Conservation (phyloP, 139 green algal genomes). For the Tetraselmis chui region DNA sequence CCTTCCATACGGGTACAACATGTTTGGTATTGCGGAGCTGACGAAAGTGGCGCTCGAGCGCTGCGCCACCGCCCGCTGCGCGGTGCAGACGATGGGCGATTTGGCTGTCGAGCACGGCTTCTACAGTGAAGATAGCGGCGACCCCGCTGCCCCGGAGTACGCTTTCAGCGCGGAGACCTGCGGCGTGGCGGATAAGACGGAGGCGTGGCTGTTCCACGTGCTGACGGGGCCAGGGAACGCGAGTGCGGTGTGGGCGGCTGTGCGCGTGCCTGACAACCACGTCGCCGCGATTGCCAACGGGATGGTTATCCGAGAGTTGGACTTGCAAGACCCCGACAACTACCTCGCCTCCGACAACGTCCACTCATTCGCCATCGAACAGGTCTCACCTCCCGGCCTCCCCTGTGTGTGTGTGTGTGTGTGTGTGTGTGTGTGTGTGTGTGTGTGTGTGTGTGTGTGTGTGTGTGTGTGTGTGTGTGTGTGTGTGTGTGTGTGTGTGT, state of each 20-base stretch:
- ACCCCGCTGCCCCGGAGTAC: neutral
- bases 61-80: conserved; percentile 12
- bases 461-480: no score
- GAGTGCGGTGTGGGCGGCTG: conserved; percentile 4
- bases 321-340: conserved; percentile 2
- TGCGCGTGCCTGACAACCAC: conserved; percentile 8
- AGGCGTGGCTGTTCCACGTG: conserved; percentile 16
- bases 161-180: neutral
- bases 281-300: conserved; percentile 11
- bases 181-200: neutral
- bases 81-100: conserved; percentile 5
- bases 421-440: no score
- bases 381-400: no score
- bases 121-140: conserved; percentile 4
- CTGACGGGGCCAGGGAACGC: neutral
- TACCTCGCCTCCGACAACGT: conserved; percentile 6
- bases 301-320: conserved; percentile 12
- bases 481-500: no score
- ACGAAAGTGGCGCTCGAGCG: conserved; percentile 11
- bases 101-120: conserved; percentile 11
- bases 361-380: conserved; percentile 1
- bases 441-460: no score
- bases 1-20: neutral
- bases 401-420: no score
- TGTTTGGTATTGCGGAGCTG: conserved; percentile 3